Percentiles rank a stretch among this genome's conserved stretches.
These are phyloP conservation scores for Circinella minor DNA, from an alignment of 371 early-diverging fungal species.

Conservation along the genomic window DNA sequence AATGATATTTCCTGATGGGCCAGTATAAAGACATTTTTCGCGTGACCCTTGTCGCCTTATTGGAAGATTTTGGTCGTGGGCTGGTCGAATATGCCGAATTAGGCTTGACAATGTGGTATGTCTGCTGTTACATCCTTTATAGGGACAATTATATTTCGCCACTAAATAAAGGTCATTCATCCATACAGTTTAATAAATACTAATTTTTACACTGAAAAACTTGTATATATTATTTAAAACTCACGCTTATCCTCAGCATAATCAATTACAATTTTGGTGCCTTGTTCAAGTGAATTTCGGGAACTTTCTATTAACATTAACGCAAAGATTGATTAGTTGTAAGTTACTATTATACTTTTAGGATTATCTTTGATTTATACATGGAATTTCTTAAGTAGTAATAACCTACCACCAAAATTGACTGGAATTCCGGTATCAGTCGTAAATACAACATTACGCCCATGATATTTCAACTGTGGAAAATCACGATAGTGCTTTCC, in stretches of 20 bases:
- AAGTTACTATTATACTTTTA: too few relatives aligned
- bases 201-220: too few relatives aligned
- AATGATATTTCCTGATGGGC: neutral
- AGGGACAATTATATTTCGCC: neutral
- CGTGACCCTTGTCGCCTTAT: neutral
- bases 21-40: constrained; percentile 3
- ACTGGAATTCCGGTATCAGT: neutral
- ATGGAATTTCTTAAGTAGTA: neutral
- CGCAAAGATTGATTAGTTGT: neutral
- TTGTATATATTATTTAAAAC: neutral
- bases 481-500: neutral
- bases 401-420: neutral
- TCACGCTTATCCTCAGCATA: neutral
- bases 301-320: neutral
- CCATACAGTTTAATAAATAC: too few relatives aligned
- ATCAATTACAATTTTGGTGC: neutral
- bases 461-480: constrained; percentile 1
- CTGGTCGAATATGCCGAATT: neutral
- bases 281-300: neutral
- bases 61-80: neutral
- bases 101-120: neutral
- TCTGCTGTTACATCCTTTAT: constrained; percentile 1
- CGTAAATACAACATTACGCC: neutral
- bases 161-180: too few relatives aligned
- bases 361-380: too few relatives aligned